Conservation (phyloP, 2,329 filamentous ascomycete species). For the Neopestalotiopsis sp. region DNA sequence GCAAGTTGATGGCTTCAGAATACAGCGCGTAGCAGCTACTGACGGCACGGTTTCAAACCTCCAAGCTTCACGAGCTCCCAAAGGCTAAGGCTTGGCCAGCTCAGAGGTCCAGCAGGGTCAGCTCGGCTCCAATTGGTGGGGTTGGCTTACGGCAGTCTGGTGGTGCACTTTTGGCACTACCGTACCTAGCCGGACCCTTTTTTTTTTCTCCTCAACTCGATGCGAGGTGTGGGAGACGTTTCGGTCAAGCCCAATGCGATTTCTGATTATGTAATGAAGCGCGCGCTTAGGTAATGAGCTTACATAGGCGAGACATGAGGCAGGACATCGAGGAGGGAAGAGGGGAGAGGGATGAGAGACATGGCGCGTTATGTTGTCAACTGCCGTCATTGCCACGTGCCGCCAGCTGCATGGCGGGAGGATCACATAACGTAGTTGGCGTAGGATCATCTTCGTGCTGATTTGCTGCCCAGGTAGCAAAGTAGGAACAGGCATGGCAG, state of each 20-base stretch:
- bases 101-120: background rate
- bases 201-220: no score
- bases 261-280: no score
- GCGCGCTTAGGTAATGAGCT: no score
- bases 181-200: background rate
- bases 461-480: constrained; percentile 5
- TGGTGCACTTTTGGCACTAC: background rate
- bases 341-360: background rate
- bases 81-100: no score
- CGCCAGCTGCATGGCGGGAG: background rate
- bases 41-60: background rate
- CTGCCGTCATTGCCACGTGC: background rate
- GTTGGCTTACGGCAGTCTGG: no score
- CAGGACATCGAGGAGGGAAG: no score
- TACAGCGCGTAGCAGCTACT: background rate
- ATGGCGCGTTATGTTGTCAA: background rate
- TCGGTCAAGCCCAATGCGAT: no score
- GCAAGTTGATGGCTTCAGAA: background rate
- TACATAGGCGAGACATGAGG: no score
- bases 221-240: no score
- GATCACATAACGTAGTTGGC: background rate
- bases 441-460: background rate
- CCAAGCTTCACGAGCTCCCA: no score
- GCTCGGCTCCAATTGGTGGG: no score
- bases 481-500: background rate